Evolutionary conservation across 495 filamentous ascomycete species (phyloP), one percentile per base, ranked within the genome.

Genomic region (Pyrenula aspistea): DNA sequence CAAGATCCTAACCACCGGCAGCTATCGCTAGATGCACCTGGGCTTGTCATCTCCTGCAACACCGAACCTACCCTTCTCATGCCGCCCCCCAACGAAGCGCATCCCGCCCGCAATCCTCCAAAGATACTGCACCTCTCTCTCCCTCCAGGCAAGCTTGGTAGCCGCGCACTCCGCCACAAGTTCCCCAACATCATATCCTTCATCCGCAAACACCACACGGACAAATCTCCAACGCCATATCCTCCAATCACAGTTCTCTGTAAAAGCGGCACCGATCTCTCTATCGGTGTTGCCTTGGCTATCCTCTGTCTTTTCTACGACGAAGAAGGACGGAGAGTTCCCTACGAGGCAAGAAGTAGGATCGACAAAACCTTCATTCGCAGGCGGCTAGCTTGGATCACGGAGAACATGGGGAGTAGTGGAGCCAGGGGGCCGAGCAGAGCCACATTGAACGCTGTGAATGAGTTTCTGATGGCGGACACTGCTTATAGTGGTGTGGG

Each of bases 391-490:
- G 84, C 86, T 8, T 87, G 84, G 75, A 87, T 96, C 54, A 84
- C 88, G 31, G 31, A 42, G 31, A 15, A 4, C 8, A 42, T 42
- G 31, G 31, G 31, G 8, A n/a, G n/a, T n/a, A n/a, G 58, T 83
- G 79, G 15, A 81, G 83, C 0, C 77, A 83, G 60, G 83, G 86
- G 21, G 83, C 85, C 59, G 83, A 83, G 15, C 94, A 93, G 92
- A 48, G 77, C 84, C 24, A 95, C 89, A 0, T 69, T 97, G 53
- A 88, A 95, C 66, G 86, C 84, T 55, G 83, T 96, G 47, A 95
- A 96, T 70, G 84, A 85, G 47, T 95, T 89, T 60, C 71, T 97
- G 51, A 93, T 97, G 83, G 31, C n/a, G n/a, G n/a, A n/a, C n/a
- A n/a, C 57, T n/a, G n/a, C n/a, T n/a, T n/a, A n/a, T n/a, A n/a